Evolutionary conservation across 441 rosid species (phyloP).

Genomic region (Arabidopsis lyrata): DNA sequence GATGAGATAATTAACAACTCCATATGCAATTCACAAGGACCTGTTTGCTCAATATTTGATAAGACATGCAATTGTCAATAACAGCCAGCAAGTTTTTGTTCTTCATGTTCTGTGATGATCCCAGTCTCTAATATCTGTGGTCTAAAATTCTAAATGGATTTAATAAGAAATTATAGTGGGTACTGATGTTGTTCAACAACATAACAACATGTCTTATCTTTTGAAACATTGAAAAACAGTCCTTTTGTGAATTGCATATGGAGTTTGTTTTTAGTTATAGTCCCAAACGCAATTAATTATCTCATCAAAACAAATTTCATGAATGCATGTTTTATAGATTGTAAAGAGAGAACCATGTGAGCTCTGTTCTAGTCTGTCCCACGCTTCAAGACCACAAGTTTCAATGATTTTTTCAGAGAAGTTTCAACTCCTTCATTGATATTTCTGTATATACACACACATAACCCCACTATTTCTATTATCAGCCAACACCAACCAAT

Average conservation of each 20-base stretch:
- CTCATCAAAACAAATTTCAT: constrained; percentile 20
- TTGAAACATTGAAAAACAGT: constrained; percentile 28
- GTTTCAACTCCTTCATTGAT: constrained; percentile 12
- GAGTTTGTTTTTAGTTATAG: constrained; percentile 13
- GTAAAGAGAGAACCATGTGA: constrained; percentile 22
- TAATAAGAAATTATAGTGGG: constrained; percentile 3
- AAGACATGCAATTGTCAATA: constrained; percentile 18
- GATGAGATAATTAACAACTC: constrained; percentile 7
- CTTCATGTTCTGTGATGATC: constrained; percentile 27
- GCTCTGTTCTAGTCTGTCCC: background rate
- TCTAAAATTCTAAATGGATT: constrained; percentile 2
- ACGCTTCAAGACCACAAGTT: constrained; percentile 18
- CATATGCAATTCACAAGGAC: background rate
- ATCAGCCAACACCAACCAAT: constrained; percentile 12
- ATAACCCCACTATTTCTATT: background rate
- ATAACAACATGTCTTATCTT: constrained; percentile 29
- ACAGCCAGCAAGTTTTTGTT: constrained; percentile 16
- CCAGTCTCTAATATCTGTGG: background rate
- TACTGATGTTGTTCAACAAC: constrained; percentile 33
- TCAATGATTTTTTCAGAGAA: background rate
- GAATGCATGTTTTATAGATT: background rate
- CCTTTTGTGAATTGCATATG: constrained; percentile 29
- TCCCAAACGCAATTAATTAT: constrained; percentile 7
- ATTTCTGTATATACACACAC: constrained; percentile 22
- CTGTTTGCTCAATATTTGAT: background rate